These are phyloP conservation scores for Ophiostoma piceae DNA, from an alignment of 2,329 filamentous ascomycete species.

Conservation along the genomic window DNA sequence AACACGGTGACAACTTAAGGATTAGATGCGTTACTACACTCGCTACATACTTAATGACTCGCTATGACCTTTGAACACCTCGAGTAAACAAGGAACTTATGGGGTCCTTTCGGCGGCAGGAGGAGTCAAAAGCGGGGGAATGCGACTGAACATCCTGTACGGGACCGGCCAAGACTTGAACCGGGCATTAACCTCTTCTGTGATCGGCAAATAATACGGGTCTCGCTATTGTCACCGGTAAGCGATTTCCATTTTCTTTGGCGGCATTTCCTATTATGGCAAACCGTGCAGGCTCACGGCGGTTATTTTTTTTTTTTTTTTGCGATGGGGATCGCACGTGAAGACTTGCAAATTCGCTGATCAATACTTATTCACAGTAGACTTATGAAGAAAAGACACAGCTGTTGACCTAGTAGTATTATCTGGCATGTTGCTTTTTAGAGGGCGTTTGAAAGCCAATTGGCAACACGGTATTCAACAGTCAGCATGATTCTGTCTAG, in stretches of 20 bases:
- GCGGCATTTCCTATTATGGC: background rate
- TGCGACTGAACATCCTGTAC: background rate
- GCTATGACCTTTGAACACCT: background rate
- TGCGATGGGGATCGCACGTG: too few relatives aligned
- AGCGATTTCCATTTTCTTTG: background rate
- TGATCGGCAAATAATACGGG: background rate
- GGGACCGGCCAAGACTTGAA: background rate
- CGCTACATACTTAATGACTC: background rate
- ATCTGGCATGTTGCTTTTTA: too few relatives aligned
- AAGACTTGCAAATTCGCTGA: too few relatives aligned
- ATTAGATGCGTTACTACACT: too few relatives aligned
- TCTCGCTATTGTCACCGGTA: background rate
- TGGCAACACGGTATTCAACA: too few relatives aligned
- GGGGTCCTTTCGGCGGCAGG: background rate
- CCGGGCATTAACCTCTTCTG: background rate
- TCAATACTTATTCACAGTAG: too few relatives aligned
- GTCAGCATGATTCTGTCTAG: too few relatives aligned
- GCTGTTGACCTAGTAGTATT: too few relatives aligned
- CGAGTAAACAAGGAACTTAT: constrained; percentile 5
- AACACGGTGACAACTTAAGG: too few relatives aligned
- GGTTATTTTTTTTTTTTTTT: too few relatives aligned
- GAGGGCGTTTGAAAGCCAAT: too few relatives aligned
- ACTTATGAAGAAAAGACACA: too few relatives aligned
- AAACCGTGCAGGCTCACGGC: background rate
- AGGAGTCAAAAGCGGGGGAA: constrained; percentile 7